phyloP scores from a whole-genome alignment of 208 protist species.

The Wallacemonas sp. region DNA sequence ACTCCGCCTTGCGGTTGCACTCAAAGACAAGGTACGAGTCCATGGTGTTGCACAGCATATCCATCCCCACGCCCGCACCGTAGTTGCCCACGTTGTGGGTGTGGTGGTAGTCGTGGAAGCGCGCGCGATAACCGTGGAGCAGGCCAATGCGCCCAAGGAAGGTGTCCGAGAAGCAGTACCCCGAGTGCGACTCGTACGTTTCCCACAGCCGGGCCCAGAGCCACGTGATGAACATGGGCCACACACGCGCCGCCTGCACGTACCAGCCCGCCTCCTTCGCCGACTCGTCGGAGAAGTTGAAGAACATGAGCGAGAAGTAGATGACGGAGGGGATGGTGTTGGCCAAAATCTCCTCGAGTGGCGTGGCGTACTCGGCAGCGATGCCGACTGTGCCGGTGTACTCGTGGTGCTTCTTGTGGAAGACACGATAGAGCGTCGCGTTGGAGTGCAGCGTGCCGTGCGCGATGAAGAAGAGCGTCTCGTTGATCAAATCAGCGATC shows the following conservation, averaged over 20 bases:
- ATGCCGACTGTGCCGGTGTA: constrained; percentile 67
- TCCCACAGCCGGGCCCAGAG: constrained; percentile 51
- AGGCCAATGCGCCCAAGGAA: constrained; percentile 45
- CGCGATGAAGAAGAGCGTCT: constrained; percentile 46
- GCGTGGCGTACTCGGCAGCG: constrained; percentile 57
- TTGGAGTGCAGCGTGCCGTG: constrained; percentile 46
- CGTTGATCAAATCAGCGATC: constrained; percentile 44
- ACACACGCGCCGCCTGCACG: constrained; percentile 27
- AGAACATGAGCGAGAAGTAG: constrained; percentile 46
- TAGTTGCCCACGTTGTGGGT: constrained; percentile 69
- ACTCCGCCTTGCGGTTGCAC: background rate
- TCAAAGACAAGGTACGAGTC: constrained; percentile 30
- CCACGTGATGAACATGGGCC: constrained; percentile 50
- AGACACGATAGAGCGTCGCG: constrained; percentile 38
- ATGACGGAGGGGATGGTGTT: constrained; percentile 42
- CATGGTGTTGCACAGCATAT: constrained; percentile 55
- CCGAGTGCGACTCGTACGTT: constrained; percentile 63
- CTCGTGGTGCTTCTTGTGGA: constrained; percentile 75
- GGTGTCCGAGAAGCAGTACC: constrained; percentile 63
- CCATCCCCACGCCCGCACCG: constrained; percentile 44
- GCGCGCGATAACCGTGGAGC: constrained; percentile 42
- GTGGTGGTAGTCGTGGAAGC: constrained; percentile 77
- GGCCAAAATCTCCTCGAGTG: constrained; percentile 44
- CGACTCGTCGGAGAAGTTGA: constrained; percentile 21
- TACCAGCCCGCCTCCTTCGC: constrained; percentile 3